Conservation (phyloP, 2,329 filamentous ascomycete species). For the Blastomyces parvus region DNA sequence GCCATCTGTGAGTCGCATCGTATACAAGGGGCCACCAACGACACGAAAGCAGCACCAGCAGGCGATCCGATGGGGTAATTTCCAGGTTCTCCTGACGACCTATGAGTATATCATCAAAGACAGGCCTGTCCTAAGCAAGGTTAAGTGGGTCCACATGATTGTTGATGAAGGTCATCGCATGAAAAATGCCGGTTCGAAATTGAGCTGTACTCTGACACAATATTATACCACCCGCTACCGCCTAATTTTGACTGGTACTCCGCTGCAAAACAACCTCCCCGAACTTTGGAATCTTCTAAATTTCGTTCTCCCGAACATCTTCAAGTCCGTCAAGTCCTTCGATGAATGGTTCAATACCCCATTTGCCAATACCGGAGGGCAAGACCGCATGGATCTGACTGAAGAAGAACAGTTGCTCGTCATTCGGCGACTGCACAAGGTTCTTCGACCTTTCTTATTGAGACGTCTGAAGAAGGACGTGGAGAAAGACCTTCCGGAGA, state of each 20-base stretch:
- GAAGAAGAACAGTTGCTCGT: slow-evolving; percentile 99
- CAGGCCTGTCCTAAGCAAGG: slow-evolving; percentile 85
- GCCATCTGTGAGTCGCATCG: slow-evolving; percentile 71
- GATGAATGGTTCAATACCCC: slow-evolving; percentile 99
- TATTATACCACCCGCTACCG: slow-evolving; percentile 95
- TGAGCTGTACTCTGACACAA: slow-evolving; percentile 85
- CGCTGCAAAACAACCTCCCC: slow-evolving; percentile 90
- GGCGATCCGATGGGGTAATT: slow-evolving; percentile 85
- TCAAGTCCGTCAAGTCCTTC: slow-evolving; percentile 98
- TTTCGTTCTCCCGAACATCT: slow-evolving; percentile 95
- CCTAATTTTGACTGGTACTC: slow-evolving; percentile 93
- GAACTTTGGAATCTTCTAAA: slow-evolving; percentile 98
- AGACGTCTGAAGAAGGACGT: slow-evolving; percentile 99
- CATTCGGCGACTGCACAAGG: slow-evolving; percentile 96
- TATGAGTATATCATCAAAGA: slow-evolving; percentile 99
- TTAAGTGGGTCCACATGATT: slow-evolving; percentile 99
- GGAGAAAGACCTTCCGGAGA: slow-evolving; percentile 96
- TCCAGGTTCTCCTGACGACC: slow-evolving; percentile 93
- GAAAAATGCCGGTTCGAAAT: slow-evolving; percentile 96
- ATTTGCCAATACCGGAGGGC: slow-evolving; percentile 93
- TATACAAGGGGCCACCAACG: slow-evolving; percentile 93
- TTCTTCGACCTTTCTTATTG: slow-evolving; percentile 89
- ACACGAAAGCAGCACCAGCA: slow-evolving; percentile 83
- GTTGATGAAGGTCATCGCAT: slow-evolving; percentile 99
- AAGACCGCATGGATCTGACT: slow-evolving; percentile 97